Evolutionary conservation across 2,329 filamentous ascomycete species (phyloP), one percentile per base, ranked within the genome.

Genomic region (Seiridium unicorne): DNA sequence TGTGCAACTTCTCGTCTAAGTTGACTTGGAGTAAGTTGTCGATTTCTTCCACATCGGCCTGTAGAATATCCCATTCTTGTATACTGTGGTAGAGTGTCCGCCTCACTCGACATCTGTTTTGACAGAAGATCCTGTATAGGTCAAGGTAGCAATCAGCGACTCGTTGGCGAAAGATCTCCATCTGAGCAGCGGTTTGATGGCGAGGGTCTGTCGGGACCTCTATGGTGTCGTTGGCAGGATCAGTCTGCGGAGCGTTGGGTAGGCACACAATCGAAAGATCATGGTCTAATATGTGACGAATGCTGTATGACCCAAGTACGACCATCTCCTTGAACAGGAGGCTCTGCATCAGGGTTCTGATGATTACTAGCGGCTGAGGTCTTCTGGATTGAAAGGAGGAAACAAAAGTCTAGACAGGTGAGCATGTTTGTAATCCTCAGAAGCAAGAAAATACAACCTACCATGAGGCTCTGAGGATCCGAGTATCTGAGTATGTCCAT

Each of bases 41-140:
- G 40, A 93, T 80, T 63, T 91, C 87, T 71, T 94, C 91, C 5
- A 90, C 90, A 68, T 96, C 92, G 7, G 85, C 80, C 74, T 97
- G 93, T 2, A 98, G 80, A 56, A 85, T 84, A 68, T 97, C 93
- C 88, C 93, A 96, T 61, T 94, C 90, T 3, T 87, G 79, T 42
- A 97, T 86, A 11, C 89, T 85, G 71, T 98, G 94, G 62, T 89
- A 93, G 7, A 99, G 82, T n/a, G 89, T 93, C 42, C 95, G 86
- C n/a, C 95, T 87, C 47, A 96, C 87, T 2, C 95, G 89, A 70
- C 92, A 96, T 57, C 93, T 84, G 70, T 98, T 99, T 71, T 98
- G 91, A 68, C 93, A 96, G 18, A 95, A 81, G 6, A 91, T 89
- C 53, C 93, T 87, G 68, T 95, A 89, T 13, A 96, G 83, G 65